Evolutionary conservation across 2,329 filamentous ascomycete genomes (phyloP), one percentile per base, ranked within the genome.

Genomic region (Pyricularia grisea): DNA sequence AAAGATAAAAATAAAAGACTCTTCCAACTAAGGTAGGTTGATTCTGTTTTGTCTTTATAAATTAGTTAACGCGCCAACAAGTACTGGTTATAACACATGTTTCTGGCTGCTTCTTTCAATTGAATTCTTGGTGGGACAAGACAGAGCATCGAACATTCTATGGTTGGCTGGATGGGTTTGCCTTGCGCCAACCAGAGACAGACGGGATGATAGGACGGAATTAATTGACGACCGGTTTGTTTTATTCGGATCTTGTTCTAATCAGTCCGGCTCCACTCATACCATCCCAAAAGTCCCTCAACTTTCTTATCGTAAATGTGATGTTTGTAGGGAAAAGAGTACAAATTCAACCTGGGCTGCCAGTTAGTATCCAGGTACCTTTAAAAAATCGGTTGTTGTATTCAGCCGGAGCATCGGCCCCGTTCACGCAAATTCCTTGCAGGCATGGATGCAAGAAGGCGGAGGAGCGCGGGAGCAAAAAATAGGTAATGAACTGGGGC

Each of bases 361-460:
- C 33, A 36, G 33, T 36, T 12, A 36, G 31, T 33, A 33, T 7
- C 28, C n/a, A n/a, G n/a, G 31, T 33, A 42, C 42, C 42, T 50
- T 50, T n/a, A n/a, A n/a, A n/a, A 50, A 20, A 50, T 50, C n/a
- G 42, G 42, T 20, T 50, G 42, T 20, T n/a, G 4, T 28, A 63
- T 63, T 63, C 60, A 63, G 60, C 60, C 60, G 60, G 60, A 63
- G 60, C 25, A 28, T 63, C 60, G 60, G 60, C 60, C 60, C 60
- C 60, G 60, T 63, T 28, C 23, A 17, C 60, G 60, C 60, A 63
- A 63, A 11, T 27, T 28, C 6, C 14, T 27, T 63, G 42, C 42
- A 50, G 42, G 17, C 42, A 50, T 28, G 27, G 25, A 63, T 63
- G 60, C 25, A 28, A 28, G 27, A 63, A 17, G 60, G 60, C 60